A percentile compares a stretch with the other conserved stretches of the same genome.
phyloP scores from a whole-genome alignment of 495 filamentous ascomycete species.

The Penicillium desertorum region DNA sequence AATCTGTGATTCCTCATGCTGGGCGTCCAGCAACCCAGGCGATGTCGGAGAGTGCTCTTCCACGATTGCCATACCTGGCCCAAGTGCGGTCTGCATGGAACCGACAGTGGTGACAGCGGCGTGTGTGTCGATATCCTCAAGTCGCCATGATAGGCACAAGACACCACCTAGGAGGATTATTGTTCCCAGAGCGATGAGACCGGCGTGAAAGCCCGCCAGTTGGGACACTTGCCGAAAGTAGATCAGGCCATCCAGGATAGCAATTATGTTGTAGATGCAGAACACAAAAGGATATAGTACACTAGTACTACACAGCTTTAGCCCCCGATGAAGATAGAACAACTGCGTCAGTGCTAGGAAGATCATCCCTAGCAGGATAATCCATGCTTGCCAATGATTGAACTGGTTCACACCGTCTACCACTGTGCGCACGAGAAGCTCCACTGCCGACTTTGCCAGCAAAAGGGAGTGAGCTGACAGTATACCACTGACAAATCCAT shows the following conservation, averaged over 20 bases:
- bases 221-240: slow-evolving; percentile 90
- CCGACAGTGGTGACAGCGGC: slow-evolving; percentile 44
- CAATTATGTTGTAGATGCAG: slow-evolving; percentile 99
- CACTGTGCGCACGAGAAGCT: slow-evolving; percentile 91
- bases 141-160: slow-evolving; percentile 88
- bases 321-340: slow-evolving; percentile 89
- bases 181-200: slow-evolving; percentile 85
- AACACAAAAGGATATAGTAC: slow-evolving; percentile 97
- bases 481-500: slow-evolving; percentile 86
- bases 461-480: slow-evolving; percentile 91
- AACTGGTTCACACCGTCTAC: slow-evolving; percentile 90
- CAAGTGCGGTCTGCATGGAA: slow-evolving; percentile 42
- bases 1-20: slow-evolving; percentile 33
- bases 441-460: slow-evolving; percentile 94
- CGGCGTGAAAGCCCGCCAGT: slow-evolving; percentile 70
- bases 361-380: slow-evolving; percentile 81
- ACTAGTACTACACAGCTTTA: slow-evolving; percentile 93
- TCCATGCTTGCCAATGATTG: slow-evolving; percentile 95
- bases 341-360: slow-evolving; percentile 84
- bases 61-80: slow-evolving; percentile 45
- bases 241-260: slow-evolving; percentile 93
- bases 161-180: slow-evolving; percentile 83
- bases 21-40: slow-evolving; percentile 25
- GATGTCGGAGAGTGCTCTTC: slow-evolving; percentile 37
- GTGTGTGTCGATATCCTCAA: slow-evolving; percentile 68